phyloP scores from a whole-genome alignment of 805 yeast genomes.

The Candida chilensis region DNA sequence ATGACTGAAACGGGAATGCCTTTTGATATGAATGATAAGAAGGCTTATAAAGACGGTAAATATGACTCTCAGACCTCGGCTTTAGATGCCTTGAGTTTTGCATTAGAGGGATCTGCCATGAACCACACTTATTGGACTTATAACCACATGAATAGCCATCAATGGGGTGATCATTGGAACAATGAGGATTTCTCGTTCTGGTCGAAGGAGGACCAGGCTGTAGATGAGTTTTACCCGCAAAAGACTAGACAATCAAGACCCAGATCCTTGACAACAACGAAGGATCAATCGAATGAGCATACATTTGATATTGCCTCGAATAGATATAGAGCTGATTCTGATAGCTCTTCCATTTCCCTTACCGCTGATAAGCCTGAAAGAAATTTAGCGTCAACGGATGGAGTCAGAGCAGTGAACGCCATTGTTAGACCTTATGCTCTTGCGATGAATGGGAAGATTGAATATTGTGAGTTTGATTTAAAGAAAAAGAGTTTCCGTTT shows the following conservation, averaged over 20 bases:
- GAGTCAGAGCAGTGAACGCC: slow-evolving; percentile 70
- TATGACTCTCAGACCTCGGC: slow-evolving; percentile 74
- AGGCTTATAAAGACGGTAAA: slow-evolving; percentile 57
- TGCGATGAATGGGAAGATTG: slow-evolving; percentile 51
- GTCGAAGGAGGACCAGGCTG: slow-evolving; percentile 54
- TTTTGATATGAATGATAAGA: slow-evolving; percentile 82
- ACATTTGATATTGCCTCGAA: too few species aligned
- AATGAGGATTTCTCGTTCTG: slow-evolving; percentile 89
- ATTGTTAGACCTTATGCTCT: slow-evolving; percentile 71
- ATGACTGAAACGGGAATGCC: slow-evolving; percentile 98
- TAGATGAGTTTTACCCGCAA: too few species aligned
- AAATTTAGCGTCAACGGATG: slow-evolving; percentile 32
- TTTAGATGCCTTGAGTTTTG: slow-evolving; percentile 72
- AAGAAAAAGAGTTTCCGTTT: slow-evolving; percentile 35
- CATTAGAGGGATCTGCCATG: slow-evolving; percentile 64
- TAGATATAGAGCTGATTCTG: too few species aligned
- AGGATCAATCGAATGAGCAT: too few species aligned
- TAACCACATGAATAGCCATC: slow-evolving; percentile 60
- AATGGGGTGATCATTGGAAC: slow-evolving; percentile 91
- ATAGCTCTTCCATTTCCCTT: too few species aligned
- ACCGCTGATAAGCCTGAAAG: too few species aligned
- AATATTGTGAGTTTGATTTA: slow-evolving; percentile 51
- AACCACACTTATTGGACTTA: slow-evolving; percentile 87
- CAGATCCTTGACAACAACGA: too few species aligned
- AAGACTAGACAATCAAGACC: too few species aligned